A percentile compares a stretch with the other conserved stretches of the same genome.
These are phyloP conservation scores for Monilinia fructicola DNA, from an alignment of 2,329 filamentous ascomycete genomes.

Conservation along the genomic window DNA sequence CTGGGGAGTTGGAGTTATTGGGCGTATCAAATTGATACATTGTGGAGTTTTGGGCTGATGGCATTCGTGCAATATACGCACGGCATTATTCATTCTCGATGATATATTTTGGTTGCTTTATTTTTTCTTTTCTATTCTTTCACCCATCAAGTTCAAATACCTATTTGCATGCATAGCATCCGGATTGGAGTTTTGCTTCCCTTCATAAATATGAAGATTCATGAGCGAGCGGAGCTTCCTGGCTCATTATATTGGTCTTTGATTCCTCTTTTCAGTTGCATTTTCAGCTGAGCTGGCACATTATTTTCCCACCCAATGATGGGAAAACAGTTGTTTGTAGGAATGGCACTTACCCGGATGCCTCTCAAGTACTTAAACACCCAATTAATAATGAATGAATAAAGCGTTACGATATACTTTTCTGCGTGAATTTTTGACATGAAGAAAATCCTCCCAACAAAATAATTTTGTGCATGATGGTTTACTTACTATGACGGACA, in stretches of 20 bases:
- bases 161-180: constrained; percentile 19
- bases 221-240: constrained; percentile 11
- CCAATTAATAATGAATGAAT: not conserved
- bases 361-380: not conserved
- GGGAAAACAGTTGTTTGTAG: not conserved
- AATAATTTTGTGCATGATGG: not conserved
- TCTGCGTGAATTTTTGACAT: not conserved
- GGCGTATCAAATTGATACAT: constrained; percentile 1
- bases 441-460: not conserved
- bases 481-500: not conserved
- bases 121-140: constrained; percentile 1
- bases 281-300: constrained; percentile 1
- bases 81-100: constrained; percentile 3
- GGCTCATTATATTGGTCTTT: not conserved
- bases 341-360: not conserved
- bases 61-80: constrained; percentile 9
- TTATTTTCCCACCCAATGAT: not conserved
- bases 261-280: not conserved
- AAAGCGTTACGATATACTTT: constrained; percentile 1
- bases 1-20: constrained; percentile 1
- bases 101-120: constrained; percentile 6
- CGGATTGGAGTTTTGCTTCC: constrained; percentile 14
- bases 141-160: constrained; percentile 18
- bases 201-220: constrained; percentile 11
- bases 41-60: constrained; percentile 4